Evolutionary conservation across 805 yeast species (phyloP).

Genomic region (Yamadazyma akitaensis): DNA sequence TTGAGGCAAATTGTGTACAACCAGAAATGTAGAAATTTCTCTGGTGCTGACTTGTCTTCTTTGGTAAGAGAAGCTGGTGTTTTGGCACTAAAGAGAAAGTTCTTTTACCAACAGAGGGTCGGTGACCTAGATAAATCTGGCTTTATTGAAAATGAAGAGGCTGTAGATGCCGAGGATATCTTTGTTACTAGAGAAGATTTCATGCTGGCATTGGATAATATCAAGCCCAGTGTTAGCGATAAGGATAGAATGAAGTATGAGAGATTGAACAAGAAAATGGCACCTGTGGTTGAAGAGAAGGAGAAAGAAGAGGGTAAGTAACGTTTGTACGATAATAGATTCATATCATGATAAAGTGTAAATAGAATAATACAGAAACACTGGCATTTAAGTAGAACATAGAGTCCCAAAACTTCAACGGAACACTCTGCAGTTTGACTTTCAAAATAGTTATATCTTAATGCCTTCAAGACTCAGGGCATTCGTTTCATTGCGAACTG

Average conservation of each 20-base stretch:
- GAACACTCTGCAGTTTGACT: no score
- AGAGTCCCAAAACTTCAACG: no score
- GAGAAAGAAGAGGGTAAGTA: constrained; percentile 1
- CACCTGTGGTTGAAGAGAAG: constrained; percentile 10
- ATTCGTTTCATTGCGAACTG: no score
- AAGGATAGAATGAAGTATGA: constrained; percentile 77
- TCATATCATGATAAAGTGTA: background rate
- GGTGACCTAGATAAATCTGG: constrained; percentile 39
- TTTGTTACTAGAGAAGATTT: constrained; percentile 67
- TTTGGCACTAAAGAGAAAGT: constrained; percentile 71
- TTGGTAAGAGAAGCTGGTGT: constrained; percentile 94
- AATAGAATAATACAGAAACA: background rate
- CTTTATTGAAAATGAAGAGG: constrained; percentile 25
- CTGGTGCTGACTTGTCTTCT: constrained; percentile 95
- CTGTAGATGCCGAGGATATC: constrained; percentile 33
- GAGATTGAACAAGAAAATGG: constrained; percentile 66
- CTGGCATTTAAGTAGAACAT: background rate
- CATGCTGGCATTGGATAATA: constrained; percentile 61
- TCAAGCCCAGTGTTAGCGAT: constrained; percentile 90
- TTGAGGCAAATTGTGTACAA: constrained; percentile 63
- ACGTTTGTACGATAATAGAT: background rate
- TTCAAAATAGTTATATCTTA: no score
- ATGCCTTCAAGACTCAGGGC: no score
- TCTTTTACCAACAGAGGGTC: constrained; percentile 46
- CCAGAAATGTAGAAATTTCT: constrained; percentile 79